Percentiles rank a stretch among this genome's conserved stretches.
Conservation (phyloP, 2,329 filamentous ascomycete genomes). For the Ceratocystis smalleyi region DNA sequence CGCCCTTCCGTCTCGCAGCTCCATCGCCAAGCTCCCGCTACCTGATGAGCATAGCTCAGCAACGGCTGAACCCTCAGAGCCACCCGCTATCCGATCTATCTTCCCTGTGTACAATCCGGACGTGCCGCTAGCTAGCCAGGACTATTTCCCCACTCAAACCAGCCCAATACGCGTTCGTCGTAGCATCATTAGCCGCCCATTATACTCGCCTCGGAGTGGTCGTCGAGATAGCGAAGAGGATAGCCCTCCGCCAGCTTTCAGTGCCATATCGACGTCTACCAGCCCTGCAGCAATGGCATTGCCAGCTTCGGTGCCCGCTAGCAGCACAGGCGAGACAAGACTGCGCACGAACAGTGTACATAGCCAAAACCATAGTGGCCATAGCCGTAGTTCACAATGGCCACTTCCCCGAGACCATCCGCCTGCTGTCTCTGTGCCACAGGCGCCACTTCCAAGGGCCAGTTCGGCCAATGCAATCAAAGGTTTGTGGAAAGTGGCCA, state of each 20-base stretch:
- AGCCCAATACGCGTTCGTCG: constrained; percentile 48
- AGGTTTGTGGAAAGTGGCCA: constrained; percentile 52
- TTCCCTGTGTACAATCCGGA: constrained; percentile 60
- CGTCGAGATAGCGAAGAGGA: constrained; percentile 21
- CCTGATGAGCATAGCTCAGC: constrained; percentile 19
- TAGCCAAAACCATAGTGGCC: background rate
- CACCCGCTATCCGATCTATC: constrained; percentile 47
- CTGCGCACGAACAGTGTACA: background rate
- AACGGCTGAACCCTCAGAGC: constrained; percentile 20
- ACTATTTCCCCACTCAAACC: constrained; percentile 53
- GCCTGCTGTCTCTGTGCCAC: constrained; percentile 26
- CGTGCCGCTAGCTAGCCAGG: constrained; percentile 49
- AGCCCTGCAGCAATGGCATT: background rate
- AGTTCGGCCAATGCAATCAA: constrained; percentile 47
- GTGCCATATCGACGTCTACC: background rate
- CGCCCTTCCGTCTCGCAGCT: constrained; percentile 31
- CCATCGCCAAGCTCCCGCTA: constrained; percentile 40
- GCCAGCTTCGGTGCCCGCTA: too few relatives aligned
- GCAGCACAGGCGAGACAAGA: too few relatives aligned
- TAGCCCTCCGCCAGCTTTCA: constrained; percentile 3
- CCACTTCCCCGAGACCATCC: constrained; percentile 24
- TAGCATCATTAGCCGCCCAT: constrained; percentile 48
- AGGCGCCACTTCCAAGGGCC: constrained; percentile 29
- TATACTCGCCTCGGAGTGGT: constrained; percentile 34
- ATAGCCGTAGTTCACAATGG: constrained; percentile 17